Percentiles rank a stretch among this genome's conserved stretches.
Evolutionary conservation across 495 filamentous ascomycete genomes (phyloP).

Genomic region (Neurospora sp.): DNA sequence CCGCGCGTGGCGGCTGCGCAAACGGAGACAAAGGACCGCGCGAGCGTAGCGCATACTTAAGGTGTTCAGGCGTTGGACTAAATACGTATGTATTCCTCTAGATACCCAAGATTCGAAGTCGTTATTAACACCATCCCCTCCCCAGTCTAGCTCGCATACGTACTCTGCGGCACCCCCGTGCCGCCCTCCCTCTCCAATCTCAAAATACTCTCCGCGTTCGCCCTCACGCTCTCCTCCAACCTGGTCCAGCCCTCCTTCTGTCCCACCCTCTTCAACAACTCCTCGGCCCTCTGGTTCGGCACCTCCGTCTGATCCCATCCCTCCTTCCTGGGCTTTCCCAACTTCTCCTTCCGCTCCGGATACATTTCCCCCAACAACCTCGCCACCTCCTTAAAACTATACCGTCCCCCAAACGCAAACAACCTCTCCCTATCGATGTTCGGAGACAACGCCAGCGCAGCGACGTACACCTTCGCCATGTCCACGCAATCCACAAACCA

Average conservation of each 20-base stretch:
- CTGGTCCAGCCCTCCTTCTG: constrained; percentile 22
- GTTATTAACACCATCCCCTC: not conserved
- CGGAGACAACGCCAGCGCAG: constrained; percentile 16
- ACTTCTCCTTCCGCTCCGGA: constrained; percentile 11
- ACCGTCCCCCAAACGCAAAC: constrained; percentile 22
- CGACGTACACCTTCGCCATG: constrained; percentile 21
- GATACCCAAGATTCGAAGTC: not conserved
- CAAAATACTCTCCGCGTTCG: constrained; percentile 17
- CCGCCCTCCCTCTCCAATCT: constrained; percentile 7
- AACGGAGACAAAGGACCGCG: not conserved
- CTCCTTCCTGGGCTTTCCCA: constrained; percentile 14
- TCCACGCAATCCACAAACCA: constrained; percentile 26
- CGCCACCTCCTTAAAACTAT: constrained; percentile 21
- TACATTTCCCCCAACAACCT: constrained; percentile 22
- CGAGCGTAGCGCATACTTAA: not conserved
- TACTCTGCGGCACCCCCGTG: not conserved
- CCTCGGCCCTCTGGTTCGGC: constrained; percentile 20
- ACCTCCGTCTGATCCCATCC: constrained; percentile 27
- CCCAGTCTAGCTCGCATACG: not conserved
- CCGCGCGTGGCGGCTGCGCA: not conserved
- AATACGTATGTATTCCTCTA: not conserved
- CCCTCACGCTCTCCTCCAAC: constrained; percentile 25
- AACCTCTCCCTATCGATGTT: constrained; percentile 22
- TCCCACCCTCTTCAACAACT: constrained; percentile 23
- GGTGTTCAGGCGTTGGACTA: not conserved